Conservation (phyloP, 495 filamentous ascomycete genomes). For the Margaritispora aquatica region DNA sequence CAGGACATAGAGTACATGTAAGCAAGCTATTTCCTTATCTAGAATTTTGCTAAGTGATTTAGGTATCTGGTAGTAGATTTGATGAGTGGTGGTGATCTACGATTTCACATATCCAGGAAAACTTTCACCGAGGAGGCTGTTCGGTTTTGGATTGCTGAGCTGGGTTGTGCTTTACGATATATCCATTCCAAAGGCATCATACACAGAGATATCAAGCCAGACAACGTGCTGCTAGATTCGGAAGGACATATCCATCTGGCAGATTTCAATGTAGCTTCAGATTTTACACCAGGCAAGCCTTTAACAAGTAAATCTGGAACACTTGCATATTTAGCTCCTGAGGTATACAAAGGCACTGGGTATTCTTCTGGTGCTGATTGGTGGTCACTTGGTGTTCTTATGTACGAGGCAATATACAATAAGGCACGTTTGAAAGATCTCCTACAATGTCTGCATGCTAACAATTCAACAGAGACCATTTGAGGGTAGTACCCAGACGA, state of each 20-base stretch:
- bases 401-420: constrained; percentile 99
- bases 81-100: constrained; percentile 95
- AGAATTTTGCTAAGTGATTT: constrained; percentile 5
- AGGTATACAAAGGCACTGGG: constrained; percentile 85
- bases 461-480: constrained; percentile 65
- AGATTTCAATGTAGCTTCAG: constrained; percentile 97
- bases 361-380: constrained; percentile 89
- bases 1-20: constrained; percentile 99
- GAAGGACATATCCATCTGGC: constrained; percentile 97
- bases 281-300: constrained; percentile 73
- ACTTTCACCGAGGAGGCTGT: constrained; percentile 97
- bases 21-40: not conserved
- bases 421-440: constrained; percentile 53
- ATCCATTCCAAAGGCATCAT: constrained; percentile 91
- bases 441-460: not conserved
- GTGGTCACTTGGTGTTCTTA: constrained; percentile 96
- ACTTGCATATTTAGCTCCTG: constrained; percentile 89
- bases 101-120: constrained; percentile 97
- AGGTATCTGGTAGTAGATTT: constrained; percentile 98
- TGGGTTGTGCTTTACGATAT: constrained; percentile 88
- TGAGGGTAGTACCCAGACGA: constrained; percentile 76
- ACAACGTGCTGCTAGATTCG: constrained; percentile 89
- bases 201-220: constrained; percentile 93
- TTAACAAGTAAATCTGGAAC: constrained; percentile 96
- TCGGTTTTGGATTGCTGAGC: constrained; percentile 90